Evolutionary conservation across 345 rosid genomes (phyloP), one percentile per base, ranked within the genome.

Genomic region (Heritiera fomes): DNA sequence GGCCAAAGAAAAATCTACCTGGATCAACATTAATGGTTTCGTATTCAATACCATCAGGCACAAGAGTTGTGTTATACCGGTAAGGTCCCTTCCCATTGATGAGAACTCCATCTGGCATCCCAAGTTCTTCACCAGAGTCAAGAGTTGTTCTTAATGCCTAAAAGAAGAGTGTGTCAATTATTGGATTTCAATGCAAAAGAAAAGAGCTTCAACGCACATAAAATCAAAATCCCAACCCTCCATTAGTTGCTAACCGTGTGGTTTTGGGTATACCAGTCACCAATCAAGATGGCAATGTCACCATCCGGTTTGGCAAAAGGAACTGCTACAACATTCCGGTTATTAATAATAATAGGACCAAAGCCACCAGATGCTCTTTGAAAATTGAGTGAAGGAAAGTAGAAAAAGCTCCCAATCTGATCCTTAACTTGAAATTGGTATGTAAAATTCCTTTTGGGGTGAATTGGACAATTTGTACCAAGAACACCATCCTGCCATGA

Each of bases 291-390:
- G 79, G 83, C 72, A 81, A 94, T 74, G 76, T 96, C 99, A 1
- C 89, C 92, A 47, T 96, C 93, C 0, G 99, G 99, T 78, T 83
- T 60, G 3, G 87, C 86, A 83, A 96, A 96, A 79, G 99, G 99
- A 80, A 96, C 88, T 5, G 89, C 68, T 47, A 96, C 87, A 45
- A 88, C 17, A 0, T 71, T 56, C 77, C 99, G 77, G 63, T 94
- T 94, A 76, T 90, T 96, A 75, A 94, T 60, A 49, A 96, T 82
- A 32, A 96, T 18, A 1, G 97, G 89, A 84, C 99, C 99, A 79
- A 92, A 92, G 69, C 97, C 99, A 28, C 98, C 99, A 5, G 98
- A 94, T 12, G 97, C 95, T 83, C 97, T 87, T 81, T 96, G 99
- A 75, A 94, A 84, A 82, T 88, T 87, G 67, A 96, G 90, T 6